These are phyloP conservation scores for Filobasidium wieringae DNA, from an alignment of 768 basidiomycete species.

Conservation along the genomic window DNA sequence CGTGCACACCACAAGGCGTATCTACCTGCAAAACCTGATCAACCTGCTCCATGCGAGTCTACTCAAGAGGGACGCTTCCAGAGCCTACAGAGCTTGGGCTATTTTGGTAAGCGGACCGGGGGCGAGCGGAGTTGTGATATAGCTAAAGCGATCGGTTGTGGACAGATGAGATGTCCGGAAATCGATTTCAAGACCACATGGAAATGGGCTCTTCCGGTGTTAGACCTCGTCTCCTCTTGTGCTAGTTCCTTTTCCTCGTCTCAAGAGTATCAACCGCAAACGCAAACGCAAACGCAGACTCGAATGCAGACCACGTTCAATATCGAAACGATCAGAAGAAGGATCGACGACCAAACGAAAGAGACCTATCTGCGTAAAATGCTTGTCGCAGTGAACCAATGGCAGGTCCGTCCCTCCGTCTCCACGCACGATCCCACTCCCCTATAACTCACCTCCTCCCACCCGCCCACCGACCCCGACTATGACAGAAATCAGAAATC, in stretches of 20 bases:
- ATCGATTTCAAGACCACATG: slow-evolving; percentile 34
- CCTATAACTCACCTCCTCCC: too few species aligned
- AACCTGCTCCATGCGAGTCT: slow-evolving; percentile 31
- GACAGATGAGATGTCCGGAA: slow-evolving; percentile 37
- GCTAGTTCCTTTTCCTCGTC: too few species aligned
- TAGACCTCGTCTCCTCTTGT: slow-evolving; percentile 12
- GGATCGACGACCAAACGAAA: background rate
- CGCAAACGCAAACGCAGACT: too few species aligned
- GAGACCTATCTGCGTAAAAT: slow-evolving; percentile 28
- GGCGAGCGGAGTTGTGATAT: too few species aligned
- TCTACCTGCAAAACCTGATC: slow-evolving; percentile 33
- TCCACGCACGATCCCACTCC: too few species aligned
- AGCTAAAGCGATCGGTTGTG: too few species aligned
- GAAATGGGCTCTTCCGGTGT: slow-evolving; percentile 32
- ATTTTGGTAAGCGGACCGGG: slow-evolving; percentile 36
- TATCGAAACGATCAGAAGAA: background rate
- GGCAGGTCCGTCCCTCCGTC: slow-evolving; percentile 23
- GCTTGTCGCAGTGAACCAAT: slow-evolving; percentile 21
- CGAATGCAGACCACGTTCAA: too few species aligned
- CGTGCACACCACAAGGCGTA: slow-evolving; percentile 16
- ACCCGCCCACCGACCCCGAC: too few species aligned
- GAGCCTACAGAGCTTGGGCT: slow-evolving; percentile 31
- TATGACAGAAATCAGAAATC: slow-evolving; percentile 55
- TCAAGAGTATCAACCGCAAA: too few species aligned
- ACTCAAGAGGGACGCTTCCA: slow-evolving; percentile 19